phyloP scores from a whole-genome alignment of 495 filamentous ascomycete species.

The Neurospora africana region DNA sequence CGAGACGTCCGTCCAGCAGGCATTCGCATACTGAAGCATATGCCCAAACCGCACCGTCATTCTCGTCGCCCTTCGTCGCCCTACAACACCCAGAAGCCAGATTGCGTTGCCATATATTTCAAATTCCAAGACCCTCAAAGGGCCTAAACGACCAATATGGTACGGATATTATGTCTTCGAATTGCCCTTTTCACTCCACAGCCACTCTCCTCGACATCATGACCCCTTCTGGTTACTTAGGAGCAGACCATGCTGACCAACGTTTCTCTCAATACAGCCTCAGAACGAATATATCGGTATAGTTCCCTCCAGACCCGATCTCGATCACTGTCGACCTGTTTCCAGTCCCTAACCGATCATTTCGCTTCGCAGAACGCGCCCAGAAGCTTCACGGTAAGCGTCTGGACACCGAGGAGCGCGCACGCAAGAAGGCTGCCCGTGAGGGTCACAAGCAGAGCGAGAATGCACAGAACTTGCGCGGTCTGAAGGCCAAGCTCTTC shows the following conservation, averaged over 20 bases:
- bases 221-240: neutral
- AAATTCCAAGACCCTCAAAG: slow-evolving; percentile 19
- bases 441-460: slow-evolving; percentile 76
- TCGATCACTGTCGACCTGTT: neutral
- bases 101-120: neutral
- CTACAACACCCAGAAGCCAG: neutral
- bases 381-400: slow-evolving; percentile 45
- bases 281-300: slow-evolving; percentile 86
- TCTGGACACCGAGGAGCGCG: slow-evolving; percentile 79
- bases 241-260: neutral
- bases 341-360: slow-evolving; percentile 1
- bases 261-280: slow-evolving; percentile 43
- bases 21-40: neutral
- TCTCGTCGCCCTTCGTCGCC: neutral
- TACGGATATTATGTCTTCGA: slow-evolving; percentile 5
- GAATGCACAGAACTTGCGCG: slow-evolving; percentile 83
- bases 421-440: slow-evolving; percentile 77
- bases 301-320: neutral
- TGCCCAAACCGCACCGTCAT: neutral
- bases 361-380: slow-evolving; percentile 14
- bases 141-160: slow-evolving; percentile 23
- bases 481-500: slow-evolving; percentile 87
- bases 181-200: slow-evolving; percentile 1
- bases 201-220: slow-evolving; percentile 4
- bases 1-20: neutral